Evolutionary conservation across 306 rosid species (phyloP), one percentile per base, ranked within the genome.

Genomic region (Malus sieversii): DNA sequence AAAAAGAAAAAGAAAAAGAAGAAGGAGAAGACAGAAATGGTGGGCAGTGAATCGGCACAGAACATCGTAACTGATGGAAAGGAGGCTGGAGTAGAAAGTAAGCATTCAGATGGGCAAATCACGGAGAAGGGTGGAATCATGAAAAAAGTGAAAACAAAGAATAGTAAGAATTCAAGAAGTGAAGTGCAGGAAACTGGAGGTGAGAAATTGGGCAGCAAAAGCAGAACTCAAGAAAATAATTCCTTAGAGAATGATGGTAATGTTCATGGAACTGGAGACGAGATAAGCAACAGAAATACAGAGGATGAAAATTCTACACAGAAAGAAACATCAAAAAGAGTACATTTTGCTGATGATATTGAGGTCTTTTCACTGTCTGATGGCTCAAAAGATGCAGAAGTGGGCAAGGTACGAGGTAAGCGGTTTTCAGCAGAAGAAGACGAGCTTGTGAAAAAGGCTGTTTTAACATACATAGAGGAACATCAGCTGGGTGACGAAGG

Each of bases 371-470:
- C 79, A 32, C 30, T 27, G 25, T 67, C 63, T 74, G 78, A 79
- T 81, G 63, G 27, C 19, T 14, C 74, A 64, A 58, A n/a, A 64
- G 72, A 65, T 53, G 18, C 71, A 11, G 75, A 59, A 29, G 66
- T 73, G 32, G 80, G 40, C 48, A 52, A 81, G 53, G 68, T 84
- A 52, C 82, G 96, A 27, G 44, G 94, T 55, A 87, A 86, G 81
- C 70, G 97, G 78, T 93, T 70, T 82, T 84, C 94, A 46, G 44
- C 19, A n/a, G 90, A 93, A 83, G 98, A 93, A 82, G 96, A 93
- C 48, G 81, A 82, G 83, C 78, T 66, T 59, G 42, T 93, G 64
- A 73, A 80, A 83, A 63, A 74, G 64, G 83, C 98, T 71, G 86
- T 89, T 81, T 73, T 61, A 3, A 59, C 69, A 46, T 93, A 89